Percentiles rank a stretch among this genome's conserved stretches.
Evolutionary conservation across 2,329 filamentous ascomycete species (phyloP).

Genomic region (Fusarium nygamai): DNA sequence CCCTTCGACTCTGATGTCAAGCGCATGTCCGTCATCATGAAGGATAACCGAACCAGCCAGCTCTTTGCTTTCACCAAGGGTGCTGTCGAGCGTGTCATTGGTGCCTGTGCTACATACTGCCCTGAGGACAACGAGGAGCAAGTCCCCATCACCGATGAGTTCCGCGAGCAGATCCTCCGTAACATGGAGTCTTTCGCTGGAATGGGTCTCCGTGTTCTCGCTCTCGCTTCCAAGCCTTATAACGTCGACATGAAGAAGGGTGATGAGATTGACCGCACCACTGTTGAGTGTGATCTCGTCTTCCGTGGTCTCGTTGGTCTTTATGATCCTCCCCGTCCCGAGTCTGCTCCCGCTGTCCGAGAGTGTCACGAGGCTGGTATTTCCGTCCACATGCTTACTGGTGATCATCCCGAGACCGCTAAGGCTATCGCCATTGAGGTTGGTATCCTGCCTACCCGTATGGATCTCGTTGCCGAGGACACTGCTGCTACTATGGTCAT

Average conservation of each 20-base stretch:
- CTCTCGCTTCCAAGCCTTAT: constrained; percentile 63
- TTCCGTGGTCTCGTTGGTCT: constrained; percentile 76
- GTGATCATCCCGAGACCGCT: constrained; percentile 72
- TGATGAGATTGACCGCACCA: constrained; percentile 59
- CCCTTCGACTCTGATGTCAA: constrained; percentile 79
- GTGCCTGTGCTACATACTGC: constrained; percentile 64
- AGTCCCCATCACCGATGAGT: constrained; percentile 59
- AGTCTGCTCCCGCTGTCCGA: constrained; percentile 69
- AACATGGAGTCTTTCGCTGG: constrained; percentile 73
- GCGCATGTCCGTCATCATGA: constrained; percentile 77
- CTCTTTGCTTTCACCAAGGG: constrained; percentile 64
- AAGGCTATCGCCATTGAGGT: constrained; percentile 70
- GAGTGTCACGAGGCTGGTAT: constrained; percentile 71
- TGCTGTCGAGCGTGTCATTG: constrained; percentile 74
- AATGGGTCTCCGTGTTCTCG: constrained; percentile 73
- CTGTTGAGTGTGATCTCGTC: constrained; percentile 67
- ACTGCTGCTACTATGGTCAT: constrained; percentile 69
- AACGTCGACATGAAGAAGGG: constrained; percentile 51
- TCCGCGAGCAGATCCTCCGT: constrained; percentile 64
- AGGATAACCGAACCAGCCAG: constrained; percentile 49
- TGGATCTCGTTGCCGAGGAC: constrained; percentile 60
- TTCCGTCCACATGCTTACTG: constrained; percentile 74
- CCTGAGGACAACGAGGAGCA: constrained; percentile 49
- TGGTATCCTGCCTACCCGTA: constrained; percentile 64
- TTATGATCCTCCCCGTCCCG: constrained; percentile 76